Conservation (phyloP, 169 alveolate species). For the Plasmodium chabaudi region DNA sequence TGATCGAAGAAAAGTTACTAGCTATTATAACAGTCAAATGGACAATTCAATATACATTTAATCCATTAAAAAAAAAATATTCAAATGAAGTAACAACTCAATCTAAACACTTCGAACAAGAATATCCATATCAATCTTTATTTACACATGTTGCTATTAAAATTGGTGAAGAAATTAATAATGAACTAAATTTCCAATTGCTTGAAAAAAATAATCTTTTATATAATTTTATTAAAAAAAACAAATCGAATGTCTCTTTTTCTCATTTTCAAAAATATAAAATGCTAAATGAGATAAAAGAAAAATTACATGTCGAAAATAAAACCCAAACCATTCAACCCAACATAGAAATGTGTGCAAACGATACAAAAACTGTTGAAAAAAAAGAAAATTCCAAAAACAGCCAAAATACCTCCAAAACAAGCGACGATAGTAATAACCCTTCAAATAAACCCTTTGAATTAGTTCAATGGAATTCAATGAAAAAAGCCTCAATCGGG, state of each 20-base stretch:
- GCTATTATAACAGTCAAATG: conserved; percentile 79
- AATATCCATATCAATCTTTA: conserved; percentile 80
- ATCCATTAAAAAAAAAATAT: conserved; percentile 81
- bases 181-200: conserved; percentile 63
- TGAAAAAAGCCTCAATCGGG: conserved; percentile 83
- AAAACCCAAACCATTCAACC: background rate
- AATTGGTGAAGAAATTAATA: conserved; percentile 85
- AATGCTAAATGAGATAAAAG: conserved; percentile 22
- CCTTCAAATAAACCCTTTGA: conserved; percentile 43
- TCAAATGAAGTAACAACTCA: conserved; percentile 77
- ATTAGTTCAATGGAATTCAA: conserved; percentile 82
- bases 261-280: conserved; percentile 47
- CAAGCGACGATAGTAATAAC: conserved; percentile 25
- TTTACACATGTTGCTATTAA: conserved; percentile 83
- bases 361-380: background rate
- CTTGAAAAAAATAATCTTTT: conserved; percentile 40
- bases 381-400: conserved; percentile 44
- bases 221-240: conserved; percentile 47
- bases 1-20: conserved; percentile 32
- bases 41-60: conserved; percentile 82
- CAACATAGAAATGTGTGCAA: background rate
- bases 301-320: background rate
- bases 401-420: conserved; percentile 1
- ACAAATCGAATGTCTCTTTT: conserved; percentile 47
- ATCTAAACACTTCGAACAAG: conserved; percentile 75